Conservation (phyloP, 805 yeast genomes). For the Lipomyces yamadae region DNA sequence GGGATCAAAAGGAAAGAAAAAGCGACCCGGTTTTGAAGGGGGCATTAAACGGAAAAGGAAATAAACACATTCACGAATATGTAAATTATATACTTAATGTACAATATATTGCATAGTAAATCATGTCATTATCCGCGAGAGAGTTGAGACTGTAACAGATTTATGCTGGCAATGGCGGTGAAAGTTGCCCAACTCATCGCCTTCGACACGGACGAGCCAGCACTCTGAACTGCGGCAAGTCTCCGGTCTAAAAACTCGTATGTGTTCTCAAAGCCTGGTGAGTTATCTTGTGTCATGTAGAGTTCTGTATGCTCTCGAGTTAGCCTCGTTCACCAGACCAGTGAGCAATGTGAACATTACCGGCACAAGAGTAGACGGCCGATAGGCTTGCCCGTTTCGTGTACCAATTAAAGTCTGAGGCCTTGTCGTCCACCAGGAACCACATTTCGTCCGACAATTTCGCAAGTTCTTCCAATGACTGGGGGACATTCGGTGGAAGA, state of each 20-base stretch:
- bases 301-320: slow-evolving; percentile 53
- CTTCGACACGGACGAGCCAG: slow-evolving; percentile 66
- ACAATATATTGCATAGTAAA: not conserved
- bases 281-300: slow-evolving; percentile 76
- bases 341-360: slow-evolving; percentile 14
- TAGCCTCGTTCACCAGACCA: not conserved
- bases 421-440: slow-evolving; percentile 74
- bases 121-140: slow-evolving; percentile 43
- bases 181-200: slow-evolving; percentile 79
- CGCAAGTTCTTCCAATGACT: slow-evolving; percentile 70
- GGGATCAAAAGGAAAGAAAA: slow-evolving; percentile 63
- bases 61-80: slow-evolving; percentile 3
- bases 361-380: slow-evolving; percentile 64
- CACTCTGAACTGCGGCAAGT: slow-evolving; percentile 55
- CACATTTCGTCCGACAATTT: slow-evolving; percentile 82
- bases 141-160: slow-evolving; percentile 72
- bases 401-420: slow-evolving; percentile 89
- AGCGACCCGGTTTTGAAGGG: slow-evolving; percentile 94
- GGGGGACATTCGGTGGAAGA: slow-evolving; percentile 63
- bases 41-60: slow-evolving; percentile 48
- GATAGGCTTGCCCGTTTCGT: slow-evolving; percentile 77
- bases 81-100: slow-evolving; percentile 14
- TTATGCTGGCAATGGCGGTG: slow-evolving; percentile 64
- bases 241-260: slow-evolving; percentile 65
- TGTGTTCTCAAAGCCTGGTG: slow-evolving; percentile 61